Evolutionary conservation across 495 filamentous ascomycete species (phyloP).

Genomic region (Recurvomyces mirabilis): DNA sequence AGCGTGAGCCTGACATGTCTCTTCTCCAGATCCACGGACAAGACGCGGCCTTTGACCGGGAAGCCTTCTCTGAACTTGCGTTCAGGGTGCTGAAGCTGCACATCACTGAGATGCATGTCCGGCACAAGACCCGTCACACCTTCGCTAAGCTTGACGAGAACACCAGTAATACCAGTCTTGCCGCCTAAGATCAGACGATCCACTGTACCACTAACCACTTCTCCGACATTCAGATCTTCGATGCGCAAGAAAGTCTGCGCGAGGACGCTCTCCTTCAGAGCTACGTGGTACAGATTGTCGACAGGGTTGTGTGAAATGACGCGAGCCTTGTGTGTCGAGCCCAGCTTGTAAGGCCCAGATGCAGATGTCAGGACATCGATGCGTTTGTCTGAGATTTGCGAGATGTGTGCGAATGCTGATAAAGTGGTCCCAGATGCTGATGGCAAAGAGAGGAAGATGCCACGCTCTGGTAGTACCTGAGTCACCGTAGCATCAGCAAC

Average conservation of each 20-base stretch:
- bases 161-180: conserved; percentile 56
- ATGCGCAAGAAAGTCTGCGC: conserved; percentile 81
- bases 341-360: conserved; percentile 66
- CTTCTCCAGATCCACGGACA: conserved; percentile 67
- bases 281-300: conserved; percentile 77
- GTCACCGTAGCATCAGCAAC: conserved; percentile 64
- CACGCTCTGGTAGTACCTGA: conserved; percentile 63
- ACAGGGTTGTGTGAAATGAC: conserved; percentile 75
- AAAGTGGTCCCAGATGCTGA: conserved; percentile 30
- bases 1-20: conserved; percentile 75
- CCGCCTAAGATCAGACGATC: conserved; percentile 73
- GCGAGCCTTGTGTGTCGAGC: conserved; percentile 65
- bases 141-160: conserved; percentile 74
- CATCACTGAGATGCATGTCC: conserved; percentile 78
- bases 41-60: conserved; percentile 68
- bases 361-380: conserved; percentile 65
- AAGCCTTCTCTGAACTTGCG: conserved; percentile 87
- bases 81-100: conserved; percentile 80
- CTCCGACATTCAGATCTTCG: conserved; percentile 76
- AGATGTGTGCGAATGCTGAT: conserved; percentile 86
- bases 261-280: conserved; percentile 67
- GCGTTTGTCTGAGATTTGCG: conserved; percentile 73
- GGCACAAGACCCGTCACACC: conserved; percentile 79
- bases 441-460: conserved; percentile 73
- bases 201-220: conserved; percentile 70